Conservation (phyloP, 108 stramenopile species). For the Thalassiosira profunda region DNA sequence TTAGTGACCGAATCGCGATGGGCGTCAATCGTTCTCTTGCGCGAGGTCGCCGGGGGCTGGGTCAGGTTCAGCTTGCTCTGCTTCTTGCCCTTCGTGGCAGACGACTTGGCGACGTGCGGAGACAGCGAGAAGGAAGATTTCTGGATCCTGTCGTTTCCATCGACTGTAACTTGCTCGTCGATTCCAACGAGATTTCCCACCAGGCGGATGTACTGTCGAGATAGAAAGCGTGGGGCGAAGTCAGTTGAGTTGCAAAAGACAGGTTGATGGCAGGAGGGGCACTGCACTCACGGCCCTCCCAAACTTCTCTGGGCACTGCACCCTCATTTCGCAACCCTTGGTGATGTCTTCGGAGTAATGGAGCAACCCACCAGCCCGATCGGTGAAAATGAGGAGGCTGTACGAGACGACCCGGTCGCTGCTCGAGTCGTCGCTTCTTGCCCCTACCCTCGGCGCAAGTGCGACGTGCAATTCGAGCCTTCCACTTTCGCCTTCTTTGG, state of each 20-base stretch:
- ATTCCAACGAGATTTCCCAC: constrained; percentile 75
- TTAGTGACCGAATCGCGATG: constrained; percentile 40
- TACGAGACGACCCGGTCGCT: constrained; percentile 42
- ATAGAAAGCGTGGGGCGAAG: background rate
- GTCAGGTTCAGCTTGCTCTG: constrained; percentile 2
- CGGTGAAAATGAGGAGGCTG: constrained; percentile 75
- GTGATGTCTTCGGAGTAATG: constrained; percentile 58
- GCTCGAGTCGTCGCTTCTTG: constrained; percentile 4
- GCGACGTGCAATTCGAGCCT: constrained; percentile 28
- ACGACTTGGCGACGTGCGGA: constrained; percentile 23
- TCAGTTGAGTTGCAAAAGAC: background rate
- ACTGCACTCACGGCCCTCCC: constrained; percentile 33
- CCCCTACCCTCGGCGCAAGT: constrained; percentile 15
- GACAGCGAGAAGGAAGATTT: constrained; percentile 45
- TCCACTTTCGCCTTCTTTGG: constrained; percentile 33
- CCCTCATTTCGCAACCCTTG: constrained; percentile 30
- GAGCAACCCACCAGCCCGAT: constrained; percentile 66
- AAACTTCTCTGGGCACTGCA: constrained; percentile 63
- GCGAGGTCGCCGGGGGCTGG: background rate
- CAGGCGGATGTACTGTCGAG: constrained; percentile 50
- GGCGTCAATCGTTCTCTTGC: constrained; percentile 22
- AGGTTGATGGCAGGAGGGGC: background rate
- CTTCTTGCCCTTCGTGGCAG: constrained; percentile 16
- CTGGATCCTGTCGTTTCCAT: constrained; percentile 39
- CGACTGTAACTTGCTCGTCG: constrained; percentile 46